Conservation (phyloP, 192 early-diverging fungal species). For the Umbelopsis ramanniana region DNA sequence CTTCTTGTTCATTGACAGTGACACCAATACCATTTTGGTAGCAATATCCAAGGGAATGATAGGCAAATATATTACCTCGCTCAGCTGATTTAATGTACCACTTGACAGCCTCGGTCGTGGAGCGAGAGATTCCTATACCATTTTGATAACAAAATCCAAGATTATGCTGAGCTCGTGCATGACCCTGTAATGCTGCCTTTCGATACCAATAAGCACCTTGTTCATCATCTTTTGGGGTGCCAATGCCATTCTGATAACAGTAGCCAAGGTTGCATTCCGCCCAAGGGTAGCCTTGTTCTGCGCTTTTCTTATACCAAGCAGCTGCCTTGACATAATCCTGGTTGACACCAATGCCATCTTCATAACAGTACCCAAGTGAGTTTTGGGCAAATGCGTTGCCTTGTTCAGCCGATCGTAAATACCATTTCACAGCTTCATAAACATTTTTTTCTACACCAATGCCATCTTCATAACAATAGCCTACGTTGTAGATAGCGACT, state of each 20-base stretch:
- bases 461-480: conserved; percentile 63
- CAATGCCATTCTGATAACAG: conserved; percentile 71
- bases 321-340: conserved; percentile 58
- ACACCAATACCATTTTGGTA: conserved; percentile 65
- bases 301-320: conserved; percentile 57
- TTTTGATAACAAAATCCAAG: conserved; percentile 89
- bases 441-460: conserved; percentile 59
- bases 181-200: conserved; percentile 60
- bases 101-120: conserved; percentile 50
- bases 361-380: conserved; percentile 80
- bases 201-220: conserved; percentile 64
- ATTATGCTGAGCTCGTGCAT: conserved; percentile 62
- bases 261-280: conserved; percentile 78
- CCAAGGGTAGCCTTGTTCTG: conserved; percentile 58
- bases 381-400: conserved; percentile 84
- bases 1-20: conserved; percentile 49
- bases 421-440: conserved; percentile 65
- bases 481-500: conserved; percentile 60
- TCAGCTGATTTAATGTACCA: conserved; percentile 56
- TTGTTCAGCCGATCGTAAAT: conserved; percentile 58
- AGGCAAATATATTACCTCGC: conserved; percentile 60
- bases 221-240: conserved; percentile 48
- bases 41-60: conserved; percentile 62
- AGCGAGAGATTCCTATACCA: conserved; percentile 73
- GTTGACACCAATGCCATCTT: conserved; percentile 73